phyloP scores from a whole-genome alignment of 2,329 filamentous ascomycete species.

The Drechslera avenae region DNA sequence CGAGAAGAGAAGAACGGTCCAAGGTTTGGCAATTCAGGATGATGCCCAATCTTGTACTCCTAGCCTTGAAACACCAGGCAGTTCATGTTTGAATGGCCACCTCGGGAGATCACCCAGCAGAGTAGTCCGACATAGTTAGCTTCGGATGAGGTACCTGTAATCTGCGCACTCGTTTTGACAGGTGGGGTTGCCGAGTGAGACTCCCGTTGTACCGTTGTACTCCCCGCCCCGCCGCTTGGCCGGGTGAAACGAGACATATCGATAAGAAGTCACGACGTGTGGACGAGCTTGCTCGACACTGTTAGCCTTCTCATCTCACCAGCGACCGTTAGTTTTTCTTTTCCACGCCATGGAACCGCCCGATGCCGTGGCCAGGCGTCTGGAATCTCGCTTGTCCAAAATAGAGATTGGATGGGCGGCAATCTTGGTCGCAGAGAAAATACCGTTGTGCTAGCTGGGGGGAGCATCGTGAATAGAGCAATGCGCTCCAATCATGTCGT shows the following conservation, averaged over 20 bases:
- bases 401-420: conserved; percentile 33
- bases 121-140: conserved; percentile 12
- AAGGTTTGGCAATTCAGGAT: neutral
- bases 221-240: conserved; percentile 8
- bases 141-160: conserved; percentile 18
- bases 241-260: conserved; percentile 11
- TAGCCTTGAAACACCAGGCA: neutral
- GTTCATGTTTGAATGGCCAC: conserved; percentile 9
- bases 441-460: neutral
- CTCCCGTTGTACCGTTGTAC: conserved; percentile 2
- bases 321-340: neutral
- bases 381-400: conserved; percentile 21
- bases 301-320: conserved; percentile 7
- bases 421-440: conserved; percentile 26
- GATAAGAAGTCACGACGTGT: neutral
- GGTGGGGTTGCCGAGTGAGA: conserved; percentile 4
- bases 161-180: conserved; percentile 13
- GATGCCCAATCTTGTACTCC: neutral
- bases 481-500: conserved; percentile 35
- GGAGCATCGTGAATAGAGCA: conserved; percentile 13
- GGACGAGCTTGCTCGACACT: neutral
- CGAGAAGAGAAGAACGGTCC: no score
- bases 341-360: conserved; percentile 5
- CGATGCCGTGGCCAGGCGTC: conserved; percentile 14
- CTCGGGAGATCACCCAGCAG: neutral